Percentiles rank a stretch among this genome's conserved stretches.
Conservation (phyloP, 202 grass and related monocot species). For the Zoysia matrella region DNA sequence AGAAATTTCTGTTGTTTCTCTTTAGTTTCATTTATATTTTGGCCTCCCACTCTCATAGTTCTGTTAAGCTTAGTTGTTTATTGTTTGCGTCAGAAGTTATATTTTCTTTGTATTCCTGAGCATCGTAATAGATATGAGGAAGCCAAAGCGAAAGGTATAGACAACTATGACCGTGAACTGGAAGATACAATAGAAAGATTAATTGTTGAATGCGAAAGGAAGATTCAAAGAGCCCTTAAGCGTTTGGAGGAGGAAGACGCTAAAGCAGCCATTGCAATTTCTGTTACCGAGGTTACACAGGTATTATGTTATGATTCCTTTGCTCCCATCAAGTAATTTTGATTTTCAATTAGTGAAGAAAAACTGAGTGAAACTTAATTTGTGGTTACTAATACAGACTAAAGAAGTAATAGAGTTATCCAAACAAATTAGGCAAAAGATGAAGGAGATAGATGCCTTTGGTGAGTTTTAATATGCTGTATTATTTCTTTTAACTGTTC, state of each 20-base stretch:
- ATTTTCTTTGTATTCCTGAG: slow-evolving; percentile 55
- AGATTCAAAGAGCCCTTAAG: slow-evolving; percentile 34
- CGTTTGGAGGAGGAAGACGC: slow-evolving; percentile 88
- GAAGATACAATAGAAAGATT: slow-evolving; percentile 90
- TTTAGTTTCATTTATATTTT: not conserved
- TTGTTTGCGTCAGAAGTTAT: too few relatives aligned
- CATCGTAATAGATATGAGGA: slow-evolving; percentile 83
- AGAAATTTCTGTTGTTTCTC: not conserved
- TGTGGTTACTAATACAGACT: slow-evolving; percentile 27
- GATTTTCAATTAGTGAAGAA: not conserved
- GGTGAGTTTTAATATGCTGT: slow-evolving; percentile 58
- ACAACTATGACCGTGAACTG: slow-evolving; percentile 87
- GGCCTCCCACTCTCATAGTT: not conserved
- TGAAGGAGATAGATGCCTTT: not conserved
- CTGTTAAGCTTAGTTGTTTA: too few relatives aligned
- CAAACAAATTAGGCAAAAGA: too few relatives aligned
- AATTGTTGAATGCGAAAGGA: slow-evolving; percentile 93
- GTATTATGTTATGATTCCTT: slow-evolving; percentile 50
- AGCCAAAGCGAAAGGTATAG: slow-evolving; percentile 77
- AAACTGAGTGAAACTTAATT: slow-evolving; percentile 29
- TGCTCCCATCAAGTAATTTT: slow-evolving; percentile 14
- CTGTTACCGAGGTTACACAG: slow-evolving; percentile 84
- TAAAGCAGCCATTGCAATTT: slow-evolving; percentile 97
- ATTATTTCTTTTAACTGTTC: slow-evolving; percentile 10
- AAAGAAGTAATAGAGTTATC: slow-evolving; percentile 33